Evolutionary conservation across 805 yeast species (phyloP).

Genomic region (Pichia manshurica): DNA sequence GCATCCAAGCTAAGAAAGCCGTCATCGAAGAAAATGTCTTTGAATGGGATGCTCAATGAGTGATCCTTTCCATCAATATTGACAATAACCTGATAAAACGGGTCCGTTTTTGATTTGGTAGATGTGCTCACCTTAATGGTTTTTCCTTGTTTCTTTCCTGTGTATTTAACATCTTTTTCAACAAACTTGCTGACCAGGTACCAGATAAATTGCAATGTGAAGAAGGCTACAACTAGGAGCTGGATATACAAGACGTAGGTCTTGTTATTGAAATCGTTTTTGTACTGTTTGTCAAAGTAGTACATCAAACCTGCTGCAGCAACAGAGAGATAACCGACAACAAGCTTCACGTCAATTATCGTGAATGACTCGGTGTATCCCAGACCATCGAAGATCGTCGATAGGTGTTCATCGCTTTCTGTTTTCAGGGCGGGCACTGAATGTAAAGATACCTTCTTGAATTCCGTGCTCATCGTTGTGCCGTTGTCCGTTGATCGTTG

Average conservation of each 20-base stretch:
- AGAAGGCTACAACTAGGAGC: constrained; percentile 35
- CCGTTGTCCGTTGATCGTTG: too few species aligned
- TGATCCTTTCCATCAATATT: constrained; percentile 23
- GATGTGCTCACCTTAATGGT: constrained; percentile 36
- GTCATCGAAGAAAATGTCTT: constrained; percentile 40
- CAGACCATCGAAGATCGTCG: constrained; percentile 35
- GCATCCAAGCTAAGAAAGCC: constrained; percentile 39
- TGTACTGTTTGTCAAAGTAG: constrained; percentile 42
- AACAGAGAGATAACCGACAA: constrained; percentile 44
- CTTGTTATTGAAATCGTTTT: constrained; percentile 36
- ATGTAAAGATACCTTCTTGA: constrained; percentile 31
- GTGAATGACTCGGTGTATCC: constrained; percentile 45
- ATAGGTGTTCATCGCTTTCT: constrained; percentile 45
- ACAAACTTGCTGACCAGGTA: constrained; percentile 30
- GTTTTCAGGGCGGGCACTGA: constrained; percentile 44
- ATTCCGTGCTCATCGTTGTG: constrained; percentile 4
- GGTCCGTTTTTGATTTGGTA: constrained; percentile 37
- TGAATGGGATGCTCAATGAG: constrained; percentile 29
- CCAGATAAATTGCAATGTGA: constrained; percentile 32
- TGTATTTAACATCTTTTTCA: constrained; percentile 42
- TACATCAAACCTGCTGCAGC: constrained; percentile 41
- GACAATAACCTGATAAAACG: constrained; percentile 37
- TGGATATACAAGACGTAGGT: constrained; percentile 32
- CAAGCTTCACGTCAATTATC: constrained; percentile 41
- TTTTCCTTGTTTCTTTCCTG: constrained; percentile 35